Conservation (phyloP, 2,329 filamentous ascomycete species). For the Bipolaris victoriae region DNA sequence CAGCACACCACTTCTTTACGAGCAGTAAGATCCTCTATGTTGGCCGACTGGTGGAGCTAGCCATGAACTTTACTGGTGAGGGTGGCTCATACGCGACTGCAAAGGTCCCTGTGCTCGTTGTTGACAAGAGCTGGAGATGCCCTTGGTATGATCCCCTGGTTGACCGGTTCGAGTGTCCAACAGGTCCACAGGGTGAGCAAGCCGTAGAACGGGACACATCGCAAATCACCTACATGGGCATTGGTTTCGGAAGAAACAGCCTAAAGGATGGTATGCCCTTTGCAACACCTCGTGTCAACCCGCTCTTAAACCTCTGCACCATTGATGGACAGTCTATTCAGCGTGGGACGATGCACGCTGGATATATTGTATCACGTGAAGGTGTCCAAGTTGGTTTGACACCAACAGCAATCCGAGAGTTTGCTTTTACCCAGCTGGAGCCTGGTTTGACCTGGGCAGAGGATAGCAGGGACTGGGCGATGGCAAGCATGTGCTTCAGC, state of each 20-base stretch:
- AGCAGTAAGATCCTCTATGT: constrained; percentile 46
- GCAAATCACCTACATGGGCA: constrained; percentile 46
- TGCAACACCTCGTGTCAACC: constrained; percentile 39
- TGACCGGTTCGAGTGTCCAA: constrained; percentile 38
- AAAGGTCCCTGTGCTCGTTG: constrained; percentile 38
- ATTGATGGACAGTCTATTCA: constrained; percentile 30
- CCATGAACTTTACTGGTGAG: constrained; percentile 36
- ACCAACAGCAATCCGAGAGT: constrained; percentile 24
- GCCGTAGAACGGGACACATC: constrained; percentile 34
- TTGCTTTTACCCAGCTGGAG: constrained; percentile 32
- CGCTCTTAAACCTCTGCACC: constrained; percentile 44
- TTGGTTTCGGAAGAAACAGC: constrained; percentile 45
- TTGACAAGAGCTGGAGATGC: constrained; percentile 43
- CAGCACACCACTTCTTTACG: constrained; percentile 42
- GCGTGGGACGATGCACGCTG: constrained; percentile 20
- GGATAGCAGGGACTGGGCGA: constrained; percentile 44
- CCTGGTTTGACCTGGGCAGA: constrained; percentile 35
- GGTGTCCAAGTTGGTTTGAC: constrained; percentile 43
- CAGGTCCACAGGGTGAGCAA: constrained; percentile 33
- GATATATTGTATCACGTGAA: constrained; percentile 40
- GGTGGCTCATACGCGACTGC: constrained; percentile 29
- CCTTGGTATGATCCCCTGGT: constrained; percentile 44
- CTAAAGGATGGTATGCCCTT: constrained; percentile 38
- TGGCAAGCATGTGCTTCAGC: constrained; percentile 41
- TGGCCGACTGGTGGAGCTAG: constrained; percentile 38